Evolutionary conservation across 1,284 basidiomycete species (phyloP), one percentile per base, ranked within the genome.

Genomic region (Rhodotorula sp.): DNA sequence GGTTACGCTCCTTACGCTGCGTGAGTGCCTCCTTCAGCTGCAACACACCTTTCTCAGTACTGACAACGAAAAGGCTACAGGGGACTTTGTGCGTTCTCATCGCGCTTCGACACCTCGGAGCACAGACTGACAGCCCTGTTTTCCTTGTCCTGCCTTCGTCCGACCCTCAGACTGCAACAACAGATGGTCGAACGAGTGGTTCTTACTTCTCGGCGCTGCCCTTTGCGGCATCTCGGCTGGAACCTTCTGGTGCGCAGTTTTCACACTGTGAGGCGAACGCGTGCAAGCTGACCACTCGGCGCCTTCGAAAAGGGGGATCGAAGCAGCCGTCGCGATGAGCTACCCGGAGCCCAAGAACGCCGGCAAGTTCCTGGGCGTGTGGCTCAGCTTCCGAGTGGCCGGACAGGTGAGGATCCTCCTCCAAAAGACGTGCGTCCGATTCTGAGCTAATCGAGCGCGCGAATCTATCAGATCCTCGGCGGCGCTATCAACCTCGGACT

Each of bases 131-230:
- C 20, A 22, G 15, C 24, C 7, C 14, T n/a, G 56, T 57, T 33
- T n/a, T 17, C 7, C 45, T 60, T 10, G 26, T 24, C 4, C 26
- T 48, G 24, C 49, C 22, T 51, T 51, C 49, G 12, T 51, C 49
- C 12, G 15, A 24, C 56, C 48, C 17, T 51, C 66, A 30, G 80
- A 78, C 62, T 68, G 73, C 37, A 78, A 79, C 66, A 75, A 71
- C 44, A 66, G 68, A n/a, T 77, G 69, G 46, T 76, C 70, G 3
- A 78, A 62, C 55, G 77, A 79, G 44, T 81, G 80, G 80, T 77
- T 80, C 62, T 70, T 82, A 30, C 67, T 82, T 33, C 66, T 82
- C 6, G 82, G 81, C 1, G 81, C 81, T 0, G 79, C 76, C 1
- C 68, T 79, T 6, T 83, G 82, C 62, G 82, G 81, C 58, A 72